Percentiles rank a stretch among this genome's conserved stretches.
Evolutionary conservation across 257 asterid species (phyloP).

Genomic region (Solanum pinnatisectum): DNA sequence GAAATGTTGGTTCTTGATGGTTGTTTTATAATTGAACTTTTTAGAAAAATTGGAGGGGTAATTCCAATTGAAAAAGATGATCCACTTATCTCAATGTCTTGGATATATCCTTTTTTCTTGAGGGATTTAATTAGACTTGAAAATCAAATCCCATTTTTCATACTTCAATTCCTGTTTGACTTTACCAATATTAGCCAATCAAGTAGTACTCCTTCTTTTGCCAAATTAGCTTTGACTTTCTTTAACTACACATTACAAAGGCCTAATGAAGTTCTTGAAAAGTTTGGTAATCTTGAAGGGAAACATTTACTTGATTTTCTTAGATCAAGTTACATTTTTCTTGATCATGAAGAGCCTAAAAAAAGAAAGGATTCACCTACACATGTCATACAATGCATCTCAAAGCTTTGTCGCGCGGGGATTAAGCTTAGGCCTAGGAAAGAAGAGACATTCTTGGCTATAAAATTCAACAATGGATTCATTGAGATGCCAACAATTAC

Average conservation of each 20-base stretch:
- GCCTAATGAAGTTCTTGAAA: slow-evolving; percentile 25
- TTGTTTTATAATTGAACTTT: slow-evolving; percentile 68
- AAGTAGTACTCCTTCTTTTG: slow-evolving; percentile 19
- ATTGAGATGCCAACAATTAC: slow-evolving; percentile 68
- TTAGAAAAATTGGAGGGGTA: slow-evolving; percentile 50
- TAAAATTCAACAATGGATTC: slow-evolving; percentile 47
- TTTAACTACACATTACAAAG: slow-evolving; percentile 44
- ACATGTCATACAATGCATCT: slow-evolving; percentile 47
- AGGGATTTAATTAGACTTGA: slow-evolving; percentile 72
- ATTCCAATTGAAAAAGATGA: slow-evolving; percentile 51
- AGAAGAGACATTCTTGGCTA: slow-evolving; percentile 43
- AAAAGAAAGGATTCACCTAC: slow-evolving; percentile 8
- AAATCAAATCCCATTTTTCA: slow-evolving; percentile 75
- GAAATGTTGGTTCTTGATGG: slow-evolving; percentile 88
- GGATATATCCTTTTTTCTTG: slow-evolving; percentile 57
- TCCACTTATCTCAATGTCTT: slow-evolving; percentile 58
- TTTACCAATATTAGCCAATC: slow-evolving; percentile 23
- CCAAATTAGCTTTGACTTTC: slow-evolving; percentile 35
- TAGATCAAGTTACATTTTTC: slow-evolving; percentile 55
- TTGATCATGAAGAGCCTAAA: slow-evolving; percentile 17
- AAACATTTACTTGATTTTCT: slow-evolving; percentile 79
- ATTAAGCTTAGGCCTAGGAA: slow-evolving; percentile 28
- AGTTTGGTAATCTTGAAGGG: slow-evolving; percentile 20
- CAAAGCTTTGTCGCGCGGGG: slow-evolving; percentile 71
- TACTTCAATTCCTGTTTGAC: slow-evolving; percentile 51